These are phyloP conservation scores for Rhynchospora breviuscula DNA, from an alignment of 176 grass and related monocot genomes.

Conservation along the genomic window DNA sequence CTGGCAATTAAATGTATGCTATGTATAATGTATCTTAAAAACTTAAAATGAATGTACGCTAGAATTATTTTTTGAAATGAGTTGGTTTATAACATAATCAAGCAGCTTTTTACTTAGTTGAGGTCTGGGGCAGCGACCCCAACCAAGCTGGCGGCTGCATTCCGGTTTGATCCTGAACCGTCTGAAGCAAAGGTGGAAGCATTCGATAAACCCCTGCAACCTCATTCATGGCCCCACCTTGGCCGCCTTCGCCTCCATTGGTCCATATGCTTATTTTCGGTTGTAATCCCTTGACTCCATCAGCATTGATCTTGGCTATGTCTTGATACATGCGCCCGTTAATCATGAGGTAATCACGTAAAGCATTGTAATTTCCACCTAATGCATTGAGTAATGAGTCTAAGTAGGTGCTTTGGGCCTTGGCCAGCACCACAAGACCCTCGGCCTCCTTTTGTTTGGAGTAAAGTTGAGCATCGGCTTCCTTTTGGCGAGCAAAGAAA, in stretches of 20 bases:
- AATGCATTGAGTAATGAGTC: conserved; percentile 45
- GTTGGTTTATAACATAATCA: no score
- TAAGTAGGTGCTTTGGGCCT: conserved; percentile 57
- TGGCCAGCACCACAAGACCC: conserved; percentile 40
- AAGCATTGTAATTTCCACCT: conserved; percentile 47
- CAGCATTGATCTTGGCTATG: conserved; percentile 73
- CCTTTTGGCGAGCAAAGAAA: conserved; percentile 36
- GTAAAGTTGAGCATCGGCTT: conserved; percentile 60
- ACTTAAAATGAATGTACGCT: no score
- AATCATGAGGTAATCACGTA: conserved; percentile 82
- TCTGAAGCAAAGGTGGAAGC: conserved; percentile 66
- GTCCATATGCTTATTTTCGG: conserved; percentile 91
- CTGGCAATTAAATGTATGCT: no score
- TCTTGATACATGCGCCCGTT: conserved; percentile 55
- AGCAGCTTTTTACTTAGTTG: not conserved
- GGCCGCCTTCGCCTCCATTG: not conserved
- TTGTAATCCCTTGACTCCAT: conserved; percentile 52
- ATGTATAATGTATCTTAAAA: no score
- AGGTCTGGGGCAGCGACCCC: conserved; percentile 29
- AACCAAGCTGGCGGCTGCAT: conserved; percentile 80
- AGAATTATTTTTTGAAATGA: no score
- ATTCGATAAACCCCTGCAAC: conserved; percentile 63
- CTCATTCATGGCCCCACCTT: conserved; percentile 51
- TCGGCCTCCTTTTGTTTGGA: conserved; percentile 62
- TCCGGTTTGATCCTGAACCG: conserved; percentile 72